Conservation (phyloP, 2,329 filamentous ascomycete genomes). For the Xylariaceae sp. region DNA sequence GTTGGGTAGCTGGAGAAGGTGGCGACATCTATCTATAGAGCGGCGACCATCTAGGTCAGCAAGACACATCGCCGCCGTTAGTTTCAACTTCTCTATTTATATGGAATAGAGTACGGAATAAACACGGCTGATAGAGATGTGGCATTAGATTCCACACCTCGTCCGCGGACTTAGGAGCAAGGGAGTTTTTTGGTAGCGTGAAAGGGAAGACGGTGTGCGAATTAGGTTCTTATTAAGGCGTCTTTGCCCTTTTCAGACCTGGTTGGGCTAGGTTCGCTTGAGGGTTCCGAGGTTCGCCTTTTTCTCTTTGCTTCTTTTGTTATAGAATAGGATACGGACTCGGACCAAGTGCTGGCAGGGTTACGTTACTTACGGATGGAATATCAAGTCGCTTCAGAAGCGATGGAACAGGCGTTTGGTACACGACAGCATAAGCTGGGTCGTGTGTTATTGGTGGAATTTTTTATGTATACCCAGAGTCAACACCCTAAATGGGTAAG, state of each 20-base stretch:
- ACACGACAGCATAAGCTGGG: conserved; percentile 15
- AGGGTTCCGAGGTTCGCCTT: conserved; percentile 7
- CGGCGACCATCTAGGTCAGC: conserved; percentile 1
- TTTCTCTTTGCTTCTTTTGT: conserved; percentile 11
- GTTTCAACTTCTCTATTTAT: background rate
- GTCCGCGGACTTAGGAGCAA: conserved; percentile 2
- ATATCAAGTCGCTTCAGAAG: conserved; percentile 31
- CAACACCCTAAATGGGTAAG: conserved; percentile 4
- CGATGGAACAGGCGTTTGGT: conserved; percentile 33
- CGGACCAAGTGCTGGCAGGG: conserved; percentile 42
- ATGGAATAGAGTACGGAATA: conserved; percentile 7
- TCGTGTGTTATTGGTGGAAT: conserved; percentile 15
- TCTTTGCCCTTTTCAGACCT: conserved; percentile 13
- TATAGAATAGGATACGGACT: conserved; percentile 39
- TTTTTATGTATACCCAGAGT: conserved; percentile 31
- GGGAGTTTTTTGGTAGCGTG: conserved; percentile 14
- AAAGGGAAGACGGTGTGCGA: background rate
- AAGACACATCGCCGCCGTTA: background rate
- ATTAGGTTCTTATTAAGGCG: background rate
- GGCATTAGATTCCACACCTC: conserved; percentile 1
- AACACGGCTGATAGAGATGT: background rate
- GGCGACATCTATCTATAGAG: conserved; percentile 82
- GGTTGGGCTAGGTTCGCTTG: conserved; percentile 11
- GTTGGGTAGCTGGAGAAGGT: conserved; percentile 84
- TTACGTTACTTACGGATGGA: conserved; percentile 35